These are phyloP conservation scores for Lolium rigidum DNA, from an alignment of 176 grass and related monocot species.

Conservation along the genomic window DNA sequence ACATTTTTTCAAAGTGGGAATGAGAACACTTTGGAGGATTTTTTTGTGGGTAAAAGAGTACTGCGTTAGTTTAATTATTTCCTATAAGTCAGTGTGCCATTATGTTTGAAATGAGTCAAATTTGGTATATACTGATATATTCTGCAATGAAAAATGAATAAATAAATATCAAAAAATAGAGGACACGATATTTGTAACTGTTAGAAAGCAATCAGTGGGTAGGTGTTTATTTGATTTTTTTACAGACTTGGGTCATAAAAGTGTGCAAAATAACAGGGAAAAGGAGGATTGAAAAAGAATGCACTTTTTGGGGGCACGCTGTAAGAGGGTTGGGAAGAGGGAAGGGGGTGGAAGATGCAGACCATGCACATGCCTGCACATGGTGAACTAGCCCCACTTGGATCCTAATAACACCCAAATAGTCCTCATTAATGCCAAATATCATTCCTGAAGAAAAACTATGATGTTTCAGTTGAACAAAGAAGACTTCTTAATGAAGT, in stretches of 20 bases:
- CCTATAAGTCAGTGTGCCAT: too few relatives aligned
- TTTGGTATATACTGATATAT: too few relatives aligned
- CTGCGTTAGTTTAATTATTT: too few relatives aligned
- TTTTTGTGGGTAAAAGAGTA: too few relatives aligned
- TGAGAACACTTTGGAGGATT: too few relatives aligned
- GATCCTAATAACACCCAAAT: slow-evolving; percentile 48
- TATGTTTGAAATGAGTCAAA: too few relatives aligned
- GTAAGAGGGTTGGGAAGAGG: slow-evolving; percentile 30
- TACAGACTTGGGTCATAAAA: slow-evolving; percentile 45
- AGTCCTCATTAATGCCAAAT: slow-evolving; percentile 44
- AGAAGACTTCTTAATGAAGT: slow-evolving; percentile 9
- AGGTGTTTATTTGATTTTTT: background rate
- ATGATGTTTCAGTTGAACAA: background rate
- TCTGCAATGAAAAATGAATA: too few relatives aligned
- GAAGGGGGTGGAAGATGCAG: slow-evolving; percentile 39
- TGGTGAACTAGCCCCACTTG: slow-evolving; percentile 47
- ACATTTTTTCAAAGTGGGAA: too few relatives aligned
- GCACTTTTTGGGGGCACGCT: slow-evolving; percentile 42
- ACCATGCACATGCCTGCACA: slow-evolving; percentile 64
- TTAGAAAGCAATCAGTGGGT: too few relatives aligned
- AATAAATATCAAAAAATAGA: too few relatives aligned
- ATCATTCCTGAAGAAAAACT: slow-evolving; percentile 23
- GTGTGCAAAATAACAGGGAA: slow-evolving; percentile 6
- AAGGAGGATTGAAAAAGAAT: slow-evolving; percentile 35
- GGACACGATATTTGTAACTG: too few relatives aligned